Conservation (phyloP, 139 green algal species). For the Asterochloris sp. region DNA sequence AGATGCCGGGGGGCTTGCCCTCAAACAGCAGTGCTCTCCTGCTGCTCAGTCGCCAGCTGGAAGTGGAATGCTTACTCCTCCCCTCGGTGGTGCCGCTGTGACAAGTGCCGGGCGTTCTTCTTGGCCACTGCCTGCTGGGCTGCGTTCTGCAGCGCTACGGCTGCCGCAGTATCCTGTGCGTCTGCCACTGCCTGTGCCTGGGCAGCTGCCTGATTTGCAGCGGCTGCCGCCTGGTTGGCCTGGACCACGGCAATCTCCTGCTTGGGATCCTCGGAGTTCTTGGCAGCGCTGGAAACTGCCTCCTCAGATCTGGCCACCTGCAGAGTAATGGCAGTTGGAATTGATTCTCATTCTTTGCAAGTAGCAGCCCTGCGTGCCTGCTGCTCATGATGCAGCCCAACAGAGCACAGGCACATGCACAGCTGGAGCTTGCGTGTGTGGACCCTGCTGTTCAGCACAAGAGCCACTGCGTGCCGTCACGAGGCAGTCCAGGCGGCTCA, state of each 20-base stretch:
- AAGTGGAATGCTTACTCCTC: not conserved
- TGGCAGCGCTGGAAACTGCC: too few species aligned
- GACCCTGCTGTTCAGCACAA: not conserved
- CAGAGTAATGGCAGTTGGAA: not conserved
- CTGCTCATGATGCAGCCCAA: not conserved
- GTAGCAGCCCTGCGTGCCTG: not conserved
- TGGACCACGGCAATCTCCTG: too few species aligned
- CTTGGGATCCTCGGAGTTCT: too few species aligned
- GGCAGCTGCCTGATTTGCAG: not conserved
- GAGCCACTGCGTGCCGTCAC: not conserved
- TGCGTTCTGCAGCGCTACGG: slow-evolving; percentile 2
- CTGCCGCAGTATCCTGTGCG: slow-evolving; percentile 8
- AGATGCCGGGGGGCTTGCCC: not conserved
- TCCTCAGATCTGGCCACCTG: not conserved
- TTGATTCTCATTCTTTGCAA: not conserved
- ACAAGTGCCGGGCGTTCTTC: not conserved
- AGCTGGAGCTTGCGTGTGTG: not conserved
- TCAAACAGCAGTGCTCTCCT: not conserved
- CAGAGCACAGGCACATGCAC: not conserved
- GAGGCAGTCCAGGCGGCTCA: not conserved
- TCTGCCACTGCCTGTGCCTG: not conserved
- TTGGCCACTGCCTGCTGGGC: slow-evolving; percentile 2
- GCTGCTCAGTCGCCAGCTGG: too few species aligned
- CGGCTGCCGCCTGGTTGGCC: slow-evolving; percentile 8
- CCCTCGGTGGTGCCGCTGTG: not conserved